Evolutionary conservation across 208 protist genomes (phyloP), one percentile per base, ranked within the genome.

Genomic region (Angomonas ambiguus): DNA sequence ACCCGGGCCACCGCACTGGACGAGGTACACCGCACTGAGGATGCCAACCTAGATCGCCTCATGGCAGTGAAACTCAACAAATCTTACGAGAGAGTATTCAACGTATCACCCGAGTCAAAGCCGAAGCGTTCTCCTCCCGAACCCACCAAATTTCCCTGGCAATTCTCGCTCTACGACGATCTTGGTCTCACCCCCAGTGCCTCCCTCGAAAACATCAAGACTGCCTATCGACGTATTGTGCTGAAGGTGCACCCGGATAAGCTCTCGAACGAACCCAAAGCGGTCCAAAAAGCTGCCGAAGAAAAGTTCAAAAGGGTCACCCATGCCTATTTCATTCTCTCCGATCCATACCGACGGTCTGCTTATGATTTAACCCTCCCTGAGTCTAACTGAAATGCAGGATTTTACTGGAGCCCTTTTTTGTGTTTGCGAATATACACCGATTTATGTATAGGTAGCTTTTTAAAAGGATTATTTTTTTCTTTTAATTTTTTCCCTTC

Each of bases 251-350:
- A 96, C 65, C 91, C 91, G 8, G 91, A 96, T 70, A 75, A 84
- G 11, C 48, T 94, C 8, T 77, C 93, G 1, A 64, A 57, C 27
- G 78, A 77, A 11, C 62, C 74, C 0, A 68, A 70, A 35, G 74
- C 51, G 42, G 65, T 58, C 2, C 87, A 84, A 24, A 58, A 68
- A 51, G 31, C 49, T 2, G 77, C 82, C 11, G 42, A 80, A 13
- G 82, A 91, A 62, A 75, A 80, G 57, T 98, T 99, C 78, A 98
- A 98, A 77, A 83, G 88, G 48, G 90, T 99, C 20, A 95, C 85
- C 55, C 60, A 92, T 24, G 97, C 98, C 8, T 98, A 99, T 82
- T 92, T 94, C 27, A 83, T 99, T 4, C 83, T 99, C 0, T 79
- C 71, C 3, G 94, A 99, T 65, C 45, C 72, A 4, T 68, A 91